These are phyloP conservation scores for Morella rubra DNA, from an alignment of 306 rosid species.

Conservation along the genomic window DNA sequence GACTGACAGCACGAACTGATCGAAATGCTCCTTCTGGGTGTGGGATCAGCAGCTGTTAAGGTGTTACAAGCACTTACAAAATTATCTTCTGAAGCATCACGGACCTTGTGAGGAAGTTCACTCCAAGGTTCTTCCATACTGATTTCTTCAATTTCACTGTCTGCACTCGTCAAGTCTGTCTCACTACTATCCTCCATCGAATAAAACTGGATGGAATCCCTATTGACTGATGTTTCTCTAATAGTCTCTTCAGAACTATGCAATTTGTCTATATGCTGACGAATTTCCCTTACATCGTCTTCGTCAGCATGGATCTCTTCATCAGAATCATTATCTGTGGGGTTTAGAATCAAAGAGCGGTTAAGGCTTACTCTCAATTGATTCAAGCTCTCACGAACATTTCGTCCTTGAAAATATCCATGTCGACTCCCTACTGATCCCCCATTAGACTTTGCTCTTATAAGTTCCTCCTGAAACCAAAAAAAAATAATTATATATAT, in stretches of 20 bases:
- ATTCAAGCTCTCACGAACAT: conserved; percentile 86
- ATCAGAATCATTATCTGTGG: conserved; percentile 55
- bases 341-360: conserved; percentile 73
- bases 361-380: conserved; percentile 77
- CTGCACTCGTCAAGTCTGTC: conserved; percentile 45
- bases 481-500: neutral
- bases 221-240: conserved; percentile 34
- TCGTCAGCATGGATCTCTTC: conserved; percentile 61
- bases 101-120: conserved; percentile 41
- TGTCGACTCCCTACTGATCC: conserved; percentile 43
- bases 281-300: conserved; percentile 65
- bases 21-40: conserved; percentile 62
- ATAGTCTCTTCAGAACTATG: conserved; percentile 50
- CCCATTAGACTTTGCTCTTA: conserved; percentile 61
- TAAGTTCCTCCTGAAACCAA: conserved; percentile 81
- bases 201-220: conserved; percentile 53
- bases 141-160: conserved; percentile 52
- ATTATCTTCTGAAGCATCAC: conserved; percentile 38
- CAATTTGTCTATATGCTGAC: conserved; percentile 64
- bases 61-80: conserved; percentile 24
- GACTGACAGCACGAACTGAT: conserved; percentile 52
- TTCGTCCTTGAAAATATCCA: conserved; percentile 62
- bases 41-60: conserved; percentile 44
- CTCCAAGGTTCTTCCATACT: conserved; percentile 27
- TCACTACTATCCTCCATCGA: conserved; percentile 57